Evolutionary conservation across 257 asterid species (phyloP).

Genomic region (Thymus quinquecostatus): DNA sequence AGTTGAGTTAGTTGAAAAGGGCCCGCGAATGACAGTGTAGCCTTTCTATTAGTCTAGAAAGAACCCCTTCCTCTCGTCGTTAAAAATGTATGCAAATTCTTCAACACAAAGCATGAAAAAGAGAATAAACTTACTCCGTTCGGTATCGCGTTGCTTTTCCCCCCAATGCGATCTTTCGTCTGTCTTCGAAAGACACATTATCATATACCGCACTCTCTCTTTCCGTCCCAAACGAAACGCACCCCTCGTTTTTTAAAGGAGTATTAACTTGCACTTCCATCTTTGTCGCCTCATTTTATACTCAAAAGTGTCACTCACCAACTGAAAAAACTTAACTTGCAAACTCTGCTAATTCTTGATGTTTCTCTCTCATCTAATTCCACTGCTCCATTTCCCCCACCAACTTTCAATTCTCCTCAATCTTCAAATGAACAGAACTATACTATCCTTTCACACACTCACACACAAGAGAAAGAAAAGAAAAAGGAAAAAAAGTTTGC

Average conservation of each 20-base stretch:
- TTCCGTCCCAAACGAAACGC: too few species aligned
- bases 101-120: constrained; percentile 30
- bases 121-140: constrained; percentile 33
- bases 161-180: constrained; percentile 42
- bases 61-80: not conserved
- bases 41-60: constrained; percentile 3
- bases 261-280: not conserved
- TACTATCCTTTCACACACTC: constrained; percentile 17
- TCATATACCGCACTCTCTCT: too few species aligned
- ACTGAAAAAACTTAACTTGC: constrained; percentile 58
- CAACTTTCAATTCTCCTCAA: constrained; percentile 31
- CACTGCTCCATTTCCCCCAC: constrained; percentile 38
- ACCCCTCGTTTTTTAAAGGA: too few species aligned
- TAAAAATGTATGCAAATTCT: constrained; percentile 27
- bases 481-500: not conserved
- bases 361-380: constrained; percentile 49
- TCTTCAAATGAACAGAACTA: not conserved
- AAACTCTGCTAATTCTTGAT: constrained; percentile 46
- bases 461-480: not conserved
- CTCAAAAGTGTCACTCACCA: constrained; percentile 38
- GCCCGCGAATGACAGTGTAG: constrained; percentile 29
- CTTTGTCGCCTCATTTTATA: not conserved
- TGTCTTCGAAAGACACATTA: not conserved
- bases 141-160: constrained; percentile 55
- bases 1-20: constrained; percentile 37